Evolutionary conservation across 192 early-diverging fungal genomes (phyloP).

Genomic region (Podila verticillata): DNA sequence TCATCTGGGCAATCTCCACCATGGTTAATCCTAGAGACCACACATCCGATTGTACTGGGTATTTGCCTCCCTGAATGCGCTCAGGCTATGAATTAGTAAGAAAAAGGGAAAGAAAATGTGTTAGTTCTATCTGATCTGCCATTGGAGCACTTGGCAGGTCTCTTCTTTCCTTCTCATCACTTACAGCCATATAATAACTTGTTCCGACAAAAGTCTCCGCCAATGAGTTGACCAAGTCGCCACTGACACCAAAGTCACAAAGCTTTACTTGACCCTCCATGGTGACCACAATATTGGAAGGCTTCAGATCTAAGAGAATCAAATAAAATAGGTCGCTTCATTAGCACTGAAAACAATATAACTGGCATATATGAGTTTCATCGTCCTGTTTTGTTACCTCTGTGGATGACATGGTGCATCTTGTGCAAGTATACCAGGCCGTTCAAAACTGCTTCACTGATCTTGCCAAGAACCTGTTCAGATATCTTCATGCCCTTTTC

Average conservation of each 20-base stretch:
- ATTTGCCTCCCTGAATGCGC: conserved; percentile 89
- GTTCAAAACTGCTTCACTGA: conserved; percentile 88
- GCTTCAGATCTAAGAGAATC: conserved; percentile 86
- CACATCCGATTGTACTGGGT: conserved; percentile 93
- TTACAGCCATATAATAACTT: conserved; percentile 94
- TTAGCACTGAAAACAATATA: not conserved
- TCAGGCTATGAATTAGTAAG: conserved; percentile 76
- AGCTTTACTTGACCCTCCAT: conserved; percentile 92
- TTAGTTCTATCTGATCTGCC: not conserved
- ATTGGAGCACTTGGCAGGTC: not conserved
- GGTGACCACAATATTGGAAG: conserved; percentile 96
- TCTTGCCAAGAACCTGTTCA: conserved; percentile 88
- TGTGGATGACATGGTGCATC: conserved; percentile 86
- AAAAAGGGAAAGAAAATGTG: not conserved
- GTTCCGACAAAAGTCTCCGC: conserved; percentile 98
- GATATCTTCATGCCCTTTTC: conserved; percentile 81
- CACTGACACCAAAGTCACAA: conserved; percentile 97
- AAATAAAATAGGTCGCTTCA: not conserved
- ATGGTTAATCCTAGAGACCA: conserved; percentile 96
- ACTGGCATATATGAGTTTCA: no score
- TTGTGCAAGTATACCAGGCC: conserved; percentile 92
- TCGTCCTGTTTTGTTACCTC: no score
- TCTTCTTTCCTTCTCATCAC: conserved; percentile 4
- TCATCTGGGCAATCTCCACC: conserved; percentile 92
- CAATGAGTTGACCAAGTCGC: conserved; percentile 86